Percentiles rank a stretch among this genome's conserved stretches.
Evolutionary conservation across 805 yeast species (phyloP).

Genomic region (Metschnikowia kofuensis): DNA sequence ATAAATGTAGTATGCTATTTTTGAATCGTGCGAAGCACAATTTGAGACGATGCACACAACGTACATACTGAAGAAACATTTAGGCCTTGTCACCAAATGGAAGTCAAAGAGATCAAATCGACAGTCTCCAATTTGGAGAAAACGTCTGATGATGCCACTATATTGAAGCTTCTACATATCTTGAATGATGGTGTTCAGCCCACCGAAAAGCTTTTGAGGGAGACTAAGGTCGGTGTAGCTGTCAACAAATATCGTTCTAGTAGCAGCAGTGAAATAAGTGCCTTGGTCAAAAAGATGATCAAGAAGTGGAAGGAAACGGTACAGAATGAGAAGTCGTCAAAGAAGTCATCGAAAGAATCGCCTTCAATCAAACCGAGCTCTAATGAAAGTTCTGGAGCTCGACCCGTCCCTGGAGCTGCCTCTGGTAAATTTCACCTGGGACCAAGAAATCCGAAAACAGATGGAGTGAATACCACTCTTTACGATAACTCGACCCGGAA

Average conservation of each 20-base stretch:
- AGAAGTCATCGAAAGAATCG: constrained; percentile 20
- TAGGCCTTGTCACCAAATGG: constrained; percentile 41
- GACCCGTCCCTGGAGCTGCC: constrained; percentile 23
- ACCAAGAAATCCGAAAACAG: constrained; percentile 78
- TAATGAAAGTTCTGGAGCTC: constrained; percentile 1
- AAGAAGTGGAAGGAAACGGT: constrained; percentile 89
- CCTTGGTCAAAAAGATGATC: constrained; percentile 78
- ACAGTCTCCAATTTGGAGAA: constrained; percentile 73
- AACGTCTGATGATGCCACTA: constrained; percentile 58
- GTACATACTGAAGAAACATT: background rate
- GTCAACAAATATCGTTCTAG: constrained; percentile 83
- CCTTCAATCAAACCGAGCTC: constrained; percentile 4
- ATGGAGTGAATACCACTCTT: constrained; percentile 67
- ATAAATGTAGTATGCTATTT: too few relatives aligned
- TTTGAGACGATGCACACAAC: background rate
- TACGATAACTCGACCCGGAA: constrained; percentile 81
- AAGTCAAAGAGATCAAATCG: constrained; percentile 67
- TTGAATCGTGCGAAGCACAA: background rate
- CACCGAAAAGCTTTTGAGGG: constrained; percentile 80
- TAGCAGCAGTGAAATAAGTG: constrained; percentile 61
- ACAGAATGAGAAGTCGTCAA: constrained; percentile 54
- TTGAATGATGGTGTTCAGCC: constrained; percentile 75
- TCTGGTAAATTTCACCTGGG: constrained; percentile 40
- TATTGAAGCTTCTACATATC: constrained; percentile 61
- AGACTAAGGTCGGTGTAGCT: constrained; percentile 95